Percentiles rank a stretch among this genome's conserved stretches.
Conservation (phyloP, 306 rosid genomes). For the Ziziphus jujuba region DNA sequence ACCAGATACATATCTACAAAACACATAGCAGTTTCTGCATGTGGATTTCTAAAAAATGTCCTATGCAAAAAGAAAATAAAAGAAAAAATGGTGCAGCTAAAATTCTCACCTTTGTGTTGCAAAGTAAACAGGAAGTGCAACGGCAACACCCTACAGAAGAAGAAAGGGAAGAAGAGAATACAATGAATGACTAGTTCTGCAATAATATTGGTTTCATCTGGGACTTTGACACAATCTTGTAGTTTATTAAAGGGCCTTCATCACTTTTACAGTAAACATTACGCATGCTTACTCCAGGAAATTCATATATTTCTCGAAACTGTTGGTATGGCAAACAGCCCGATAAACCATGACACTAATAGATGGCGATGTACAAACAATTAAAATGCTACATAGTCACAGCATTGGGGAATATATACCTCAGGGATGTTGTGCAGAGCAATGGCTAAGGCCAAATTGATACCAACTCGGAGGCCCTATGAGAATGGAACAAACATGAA, state of each 20-base stretch:
- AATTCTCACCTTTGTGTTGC: constrained; percentile 84
- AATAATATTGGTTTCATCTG: background rate
- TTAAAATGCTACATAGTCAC: constrained; percentile 8
- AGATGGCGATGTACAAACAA: constrained; percentile 6
- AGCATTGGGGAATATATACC: constrained; percentile 49
- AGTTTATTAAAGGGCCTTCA: background rate
- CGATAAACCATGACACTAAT: background rate
- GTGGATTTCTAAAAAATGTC: too few relatives aligned
- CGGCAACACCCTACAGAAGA: constrained; percentile 74
- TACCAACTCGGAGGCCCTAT: constrained; percentile 93
- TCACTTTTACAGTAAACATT: background rate
- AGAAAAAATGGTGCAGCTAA: constrained; percentile 1
- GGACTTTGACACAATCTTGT: background rate
- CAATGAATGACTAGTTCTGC: background rate
- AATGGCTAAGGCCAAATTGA: constrained; percentile 95
- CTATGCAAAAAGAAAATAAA: background rate
- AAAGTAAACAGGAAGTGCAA: constrained; percentile 95
- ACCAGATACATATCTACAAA: too few relatives aligned
- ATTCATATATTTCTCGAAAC: background rate
- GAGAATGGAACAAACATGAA: constrained; percentile 31
- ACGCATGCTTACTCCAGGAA: too few relatives aligned
- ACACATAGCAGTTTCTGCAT: too few relatives aligned
- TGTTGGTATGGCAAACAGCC: background rate
- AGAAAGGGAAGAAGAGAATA: background rate
- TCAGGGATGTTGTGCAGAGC: constrained; percentile 98